Conservation (phyloP, 148 eudicot species). For the Cornus controversa region DNA sequence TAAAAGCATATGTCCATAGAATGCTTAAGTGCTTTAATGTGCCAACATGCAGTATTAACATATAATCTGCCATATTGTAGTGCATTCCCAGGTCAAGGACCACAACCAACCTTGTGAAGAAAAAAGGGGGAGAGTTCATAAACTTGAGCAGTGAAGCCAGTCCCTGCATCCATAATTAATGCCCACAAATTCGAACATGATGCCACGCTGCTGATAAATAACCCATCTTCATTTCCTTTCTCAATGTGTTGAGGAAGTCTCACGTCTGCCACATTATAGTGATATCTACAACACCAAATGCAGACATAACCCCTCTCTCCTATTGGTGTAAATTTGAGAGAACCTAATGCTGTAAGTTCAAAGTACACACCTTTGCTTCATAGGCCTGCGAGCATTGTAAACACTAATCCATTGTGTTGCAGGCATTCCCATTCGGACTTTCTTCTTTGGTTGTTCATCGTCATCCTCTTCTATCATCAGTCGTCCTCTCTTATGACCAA, state of each 20-base stretch:
- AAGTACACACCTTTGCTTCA: conserved; percentile 76
- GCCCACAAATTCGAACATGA: conserved; percentile 87
- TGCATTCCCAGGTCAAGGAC: not conserved
- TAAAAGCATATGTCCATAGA: not conserved
- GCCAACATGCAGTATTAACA: not conserved
- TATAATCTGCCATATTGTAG: not conserved
- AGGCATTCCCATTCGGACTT: conserved; percentile 85
- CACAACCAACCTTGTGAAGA: conserved; percentile 67
- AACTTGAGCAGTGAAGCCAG: conserved; percentile 80
- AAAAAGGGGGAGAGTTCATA: conserved; percentile 80
- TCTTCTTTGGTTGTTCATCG: conserved; percentile 88
- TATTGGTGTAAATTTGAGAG: not conserved
- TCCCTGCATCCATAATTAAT: conserved; percentile 95
- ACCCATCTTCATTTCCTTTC: conserved; percentile 90
- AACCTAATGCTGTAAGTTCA: conserved; percentile 1
- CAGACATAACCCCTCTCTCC: conserved; percentile 7
- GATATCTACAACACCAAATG: conserved; percentile 57
- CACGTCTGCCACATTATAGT: conserved; percentile 85
- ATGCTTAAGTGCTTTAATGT: not conserved
- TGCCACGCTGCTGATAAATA: conserved; percentile 78
- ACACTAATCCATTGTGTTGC: conserved; percentile 95
- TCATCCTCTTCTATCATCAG: conserved; percentile 71
- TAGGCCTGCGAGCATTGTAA: conserved; percentile 87
- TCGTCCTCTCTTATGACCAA: conserved; percentile 92
- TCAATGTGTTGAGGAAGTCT: conserved; percentile 81